Base-by-base conservation (phyloP, 2,329 filamentous ascomycete species). In the Ceratocystis harringtonii region DNA sequence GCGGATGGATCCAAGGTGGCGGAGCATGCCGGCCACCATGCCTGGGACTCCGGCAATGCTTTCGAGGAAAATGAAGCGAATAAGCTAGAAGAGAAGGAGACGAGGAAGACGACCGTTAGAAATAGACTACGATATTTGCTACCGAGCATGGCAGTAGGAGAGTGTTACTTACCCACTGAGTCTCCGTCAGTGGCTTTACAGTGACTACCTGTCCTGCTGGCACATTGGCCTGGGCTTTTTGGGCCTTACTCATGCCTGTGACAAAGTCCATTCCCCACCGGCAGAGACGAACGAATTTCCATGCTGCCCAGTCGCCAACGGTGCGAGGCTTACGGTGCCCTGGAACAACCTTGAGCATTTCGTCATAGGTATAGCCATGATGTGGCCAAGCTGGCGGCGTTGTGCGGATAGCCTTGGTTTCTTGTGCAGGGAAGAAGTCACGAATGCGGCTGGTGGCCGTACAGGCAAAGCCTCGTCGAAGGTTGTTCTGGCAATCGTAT, bases 1-100 rank as follows among this genome's bases (percentile, higher is more conserved):
- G 57, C 92, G 81, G 71, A 97, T 81, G 69, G 87, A 92, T 72
- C 88, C 85, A 45, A 97, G 80, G 76, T 99, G 94, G 43, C 94
- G 81, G 17, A 97, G 79, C 89, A 96, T 96, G 25, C 91, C 94
- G 0, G 88, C 94, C 0, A 97, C 92, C 90, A 97, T 97, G 6
- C 94, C 94, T 0, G 94, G 94, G 0, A 97, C 94, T 43, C 91
- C 94, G 12, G 94, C 94, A 48, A 99, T 90, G 61, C 87, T 92
- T 75, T 99, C 94, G 43, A 99, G 81, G 75, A 99, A 99, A 70
- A 99, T 83, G 72, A 96, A 92, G 5, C 92, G 83, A 61, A 89
- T 83, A 70, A 96, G 80, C 79, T 79, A 62, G 8, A 22, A 36
- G 45, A 43, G 43, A 30, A 22, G 43, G 7, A 19, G 61, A 10